Percentiles rank a stretch among this genome's conserved stretches.
These are phyloP conservation scores for Umbelopsis sp. DNA, from an alignment of 371 early-diverging fungal species.

Conservation along the genomic window DNA sequence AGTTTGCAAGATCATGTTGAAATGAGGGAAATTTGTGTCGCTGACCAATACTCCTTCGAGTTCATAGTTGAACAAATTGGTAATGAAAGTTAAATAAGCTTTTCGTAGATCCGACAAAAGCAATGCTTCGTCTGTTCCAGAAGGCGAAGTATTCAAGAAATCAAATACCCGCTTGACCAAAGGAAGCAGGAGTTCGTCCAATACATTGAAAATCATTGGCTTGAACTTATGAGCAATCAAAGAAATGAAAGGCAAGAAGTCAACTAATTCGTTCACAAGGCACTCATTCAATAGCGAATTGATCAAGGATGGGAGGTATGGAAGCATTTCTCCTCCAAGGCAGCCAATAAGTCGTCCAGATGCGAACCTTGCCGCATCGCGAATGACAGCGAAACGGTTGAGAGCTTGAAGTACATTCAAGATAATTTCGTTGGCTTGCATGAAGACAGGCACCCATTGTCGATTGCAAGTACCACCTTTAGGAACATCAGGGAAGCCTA, in stretches of 20 bases:
- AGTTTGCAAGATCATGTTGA: constrained; percentile 77
- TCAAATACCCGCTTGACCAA: constrained; percentile 83
- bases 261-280: constrained; percentile 79
- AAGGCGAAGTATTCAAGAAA: constrained; percentile 79
- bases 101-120: constrained; percentile 77
- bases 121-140: constrained; percentile 90
- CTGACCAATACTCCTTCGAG: constrained; percentile 79
- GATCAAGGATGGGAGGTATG: constrained; percentile 81
- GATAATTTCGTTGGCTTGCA: constrained; percentile 83
- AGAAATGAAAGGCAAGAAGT: constrained; percentile 87
- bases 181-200: constrained; percentile 81
- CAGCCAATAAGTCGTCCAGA: constrained; percentile 88
- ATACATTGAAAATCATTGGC: constrained; percentile 56
- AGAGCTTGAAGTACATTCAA: constrained; percentile 75
- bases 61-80: constrained; percentile 80
- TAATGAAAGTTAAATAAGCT: constrained; percentile 82
- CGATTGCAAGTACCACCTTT: constrained; percentile 45
- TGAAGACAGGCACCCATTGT: constrained; percentile 72
- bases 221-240: constrained; percentile 88
- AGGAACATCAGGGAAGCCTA: constrained; percentile 81
- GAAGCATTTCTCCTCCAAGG: constrained; percentile 82
- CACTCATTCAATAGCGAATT: constrained; percentile 78
- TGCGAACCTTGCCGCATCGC: constrained; percentile 84
- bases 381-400: constrained; percentile 69
- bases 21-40: constrained; percentile 73